Conservation (phyloP, 2,329 filamentous ascomycete species). For the Paracorniculantispora psalliotae region DNA sequence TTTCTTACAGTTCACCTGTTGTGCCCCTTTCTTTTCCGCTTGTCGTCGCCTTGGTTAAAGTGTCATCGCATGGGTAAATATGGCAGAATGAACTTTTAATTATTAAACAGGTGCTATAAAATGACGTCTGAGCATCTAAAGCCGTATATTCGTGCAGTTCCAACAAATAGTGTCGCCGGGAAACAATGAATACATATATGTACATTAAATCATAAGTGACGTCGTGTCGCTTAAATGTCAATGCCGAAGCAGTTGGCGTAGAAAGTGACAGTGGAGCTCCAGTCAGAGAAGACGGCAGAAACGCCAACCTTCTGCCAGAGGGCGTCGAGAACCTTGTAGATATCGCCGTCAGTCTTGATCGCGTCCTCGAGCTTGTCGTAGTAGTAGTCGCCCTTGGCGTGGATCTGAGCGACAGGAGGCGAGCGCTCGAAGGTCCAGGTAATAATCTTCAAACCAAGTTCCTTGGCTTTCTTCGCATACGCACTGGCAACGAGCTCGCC, state of each 20-base stretch:
- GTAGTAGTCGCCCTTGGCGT: slow-evolving; percentile 47
- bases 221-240: slow-evolving; percentile 11
- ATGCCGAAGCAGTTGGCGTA: slow-evolving; percentile 65
- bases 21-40: too few relatives aligned
- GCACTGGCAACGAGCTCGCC: slow-evolving; percentile 56
- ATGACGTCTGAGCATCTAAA: too few relatives aligned
- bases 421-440: slow-evolving; percentile 66
- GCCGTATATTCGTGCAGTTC: too few relatives aligned
- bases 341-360: slow-evolving; percentile 59
- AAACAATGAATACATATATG: too few relatives aligned
- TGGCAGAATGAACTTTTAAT: too few relatives aligned
- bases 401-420: slow-evolving; percentile 47
- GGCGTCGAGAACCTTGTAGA: slow-evolving; percentile 62
- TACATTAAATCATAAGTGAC: too few relatives aligned
- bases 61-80: too few relatives aligned
- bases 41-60: too few relatives aligned
- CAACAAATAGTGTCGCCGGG: too few relatives aligned
- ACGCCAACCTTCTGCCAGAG: slow-evolving; percentile 57
- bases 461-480: slow-evolving; percentile 57
- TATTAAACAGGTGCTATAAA: too few relatives aligned
- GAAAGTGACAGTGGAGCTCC: slow-evolving; percentile 63
- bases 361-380: slow-evolving; percentile 50
- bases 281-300: slow-evolving; percentile 61
- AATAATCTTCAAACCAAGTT: slow-evolving; percentile 59
- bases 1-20: too few relatives aligned